A percentile compares a stretch with the other conserved stretches of the same genome.
These are phyloP conservation scores for Mycena epipterygia DNA, from an alignment of 768 basidiomycete species.

Conservation along the genomic window DNA sequence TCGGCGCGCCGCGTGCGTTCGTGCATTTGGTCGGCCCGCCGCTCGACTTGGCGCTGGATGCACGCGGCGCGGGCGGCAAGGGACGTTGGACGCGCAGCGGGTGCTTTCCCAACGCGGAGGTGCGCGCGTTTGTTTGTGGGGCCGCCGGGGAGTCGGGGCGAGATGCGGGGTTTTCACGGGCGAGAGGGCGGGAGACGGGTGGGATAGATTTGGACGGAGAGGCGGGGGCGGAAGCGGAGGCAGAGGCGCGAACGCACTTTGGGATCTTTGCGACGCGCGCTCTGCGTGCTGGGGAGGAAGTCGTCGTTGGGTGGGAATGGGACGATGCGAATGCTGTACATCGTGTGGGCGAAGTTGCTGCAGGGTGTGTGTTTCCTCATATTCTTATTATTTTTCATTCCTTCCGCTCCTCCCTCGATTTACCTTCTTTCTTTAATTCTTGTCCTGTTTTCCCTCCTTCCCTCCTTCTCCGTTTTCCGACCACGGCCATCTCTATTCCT, in stretches of 20 bases:
- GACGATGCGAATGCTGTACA: conserved; percentile 93
- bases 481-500: too few species aligned
- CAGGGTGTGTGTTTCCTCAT: conserved; percentile 66
- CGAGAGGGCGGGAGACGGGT: conserved; percentile 50
- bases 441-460: background rate
- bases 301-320: conserved; percentile 97
- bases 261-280: conserved; percentile 86
- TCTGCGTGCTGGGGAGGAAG: conserved; percentile 84
- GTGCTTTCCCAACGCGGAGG: conserved; percentile 76
- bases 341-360: conserved; percentile 59
- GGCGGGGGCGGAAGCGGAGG: conserved; percentile 9
- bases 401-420: background rate
- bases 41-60: conserved; percentile 83
- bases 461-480: background rate
- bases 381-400: conserved; percentile 3
- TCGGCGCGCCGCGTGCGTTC: conserved; percentile 87
- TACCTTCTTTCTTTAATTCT: background rate
- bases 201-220: too few species aligned
- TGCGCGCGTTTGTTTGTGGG: conserved; percentile 51
- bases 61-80: conserved; percentile 57
- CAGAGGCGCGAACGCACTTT: conserved; percentile 56
- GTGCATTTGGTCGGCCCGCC: conserved; percentile 87
- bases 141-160: conserved; percentile 52
- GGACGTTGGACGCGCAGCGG: conserved; percentile 70
- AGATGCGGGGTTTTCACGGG: conserved; percentile 72